phyloP scores from a whole-genome alignment of 2,329 filamentous ascomycete genomes.

The Pyricularia pennisetigena region DNA sequence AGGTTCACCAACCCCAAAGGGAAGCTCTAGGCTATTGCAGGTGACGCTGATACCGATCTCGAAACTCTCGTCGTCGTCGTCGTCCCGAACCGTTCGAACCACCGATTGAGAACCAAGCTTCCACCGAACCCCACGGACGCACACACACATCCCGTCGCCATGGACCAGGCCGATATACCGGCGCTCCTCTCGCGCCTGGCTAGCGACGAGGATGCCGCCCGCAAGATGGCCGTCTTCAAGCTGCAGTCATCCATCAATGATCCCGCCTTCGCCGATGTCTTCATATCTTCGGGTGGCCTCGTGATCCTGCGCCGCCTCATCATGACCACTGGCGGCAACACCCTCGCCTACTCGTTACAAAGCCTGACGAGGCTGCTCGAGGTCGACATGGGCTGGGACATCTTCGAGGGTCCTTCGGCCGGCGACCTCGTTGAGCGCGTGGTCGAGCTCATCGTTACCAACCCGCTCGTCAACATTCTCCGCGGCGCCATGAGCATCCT shows the following conservation, averaged over 20 bases:
- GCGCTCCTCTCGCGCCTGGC: slow-evolving; percentile 53
- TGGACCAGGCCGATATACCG: slow-evolving; percentile 60
- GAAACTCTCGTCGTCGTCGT: not conserved
- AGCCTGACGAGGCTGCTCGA: slow-evolving; percentile 81
- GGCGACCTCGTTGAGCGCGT: slow-evolving; percentile 65
- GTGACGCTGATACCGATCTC: not conserved
- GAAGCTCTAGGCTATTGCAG: not conserved
- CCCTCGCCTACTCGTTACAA: slow-evolving; percentile 87
- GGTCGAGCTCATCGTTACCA: slow-evolving; percentile 86
- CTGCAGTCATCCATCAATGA: slow-evolving; percentile 92
- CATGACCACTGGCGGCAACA: slow-evolving; percentile 81
- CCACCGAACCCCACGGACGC: not conserved
- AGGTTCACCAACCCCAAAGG: not conserved
- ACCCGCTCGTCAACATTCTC: slow-evolving; percentile 94
- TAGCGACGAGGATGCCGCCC: slow-evolving; percentile 75
- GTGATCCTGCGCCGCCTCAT: slow-evolving; percentile 73
- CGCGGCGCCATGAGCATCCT: slow-evolving; percentile 95
- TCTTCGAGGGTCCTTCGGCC: slow-evolving; percentile 54
- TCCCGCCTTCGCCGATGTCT: slow-evolving; percentile 91
- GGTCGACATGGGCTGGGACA: slow-evolving; percentile 96
- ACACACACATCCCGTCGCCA: slow-evolving; percentile 17
- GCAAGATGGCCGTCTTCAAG: slow-evolving; percentile 99
- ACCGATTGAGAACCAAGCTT: not conserved
- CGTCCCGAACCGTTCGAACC: not conserved
- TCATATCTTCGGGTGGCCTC: slow-evolving; percentile 83